phyloP scores from a whole-genome alignment of 2,329 filamentous ascomycete genomes.

The Alternaria gansuensis region DNA sequence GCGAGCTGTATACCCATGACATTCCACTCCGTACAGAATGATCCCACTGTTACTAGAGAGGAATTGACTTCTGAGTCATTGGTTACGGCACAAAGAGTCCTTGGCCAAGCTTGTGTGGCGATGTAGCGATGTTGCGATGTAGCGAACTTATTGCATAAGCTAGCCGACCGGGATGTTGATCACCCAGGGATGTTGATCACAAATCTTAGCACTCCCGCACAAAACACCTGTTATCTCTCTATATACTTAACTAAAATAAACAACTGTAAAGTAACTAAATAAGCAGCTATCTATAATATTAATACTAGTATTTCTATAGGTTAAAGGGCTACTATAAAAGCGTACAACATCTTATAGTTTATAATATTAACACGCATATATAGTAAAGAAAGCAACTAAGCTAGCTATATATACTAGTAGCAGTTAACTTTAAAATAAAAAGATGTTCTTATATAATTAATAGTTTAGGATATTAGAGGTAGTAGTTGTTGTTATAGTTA shows the following conservation, averaged over 20 bases:
- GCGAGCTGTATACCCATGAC: neutral
- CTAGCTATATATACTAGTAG: no score
- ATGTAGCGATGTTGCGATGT: neutral
- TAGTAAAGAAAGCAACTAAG: no score
- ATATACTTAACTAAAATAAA: neutral
- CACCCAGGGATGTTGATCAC: no score
- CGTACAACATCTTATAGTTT: no score
- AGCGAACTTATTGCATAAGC: neutral
- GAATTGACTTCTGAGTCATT: neutral
- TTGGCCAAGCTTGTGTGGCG: neutral
- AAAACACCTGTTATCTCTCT: neutral
- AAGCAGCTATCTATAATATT: conserved; percentile 5
- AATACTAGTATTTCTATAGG: neutral
- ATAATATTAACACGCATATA: no score
- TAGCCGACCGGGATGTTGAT: no score
- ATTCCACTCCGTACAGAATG: neutral
- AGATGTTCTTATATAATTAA: no score
- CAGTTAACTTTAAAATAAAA: neutral
- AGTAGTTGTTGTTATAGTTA: no score
- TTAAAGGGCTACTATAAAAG: neutral
- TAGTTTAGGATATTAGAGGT: no score
- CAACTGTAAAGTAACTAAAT: neutral
- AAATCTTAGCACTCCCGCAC: no score
- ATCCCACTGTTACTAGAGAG: neutral
- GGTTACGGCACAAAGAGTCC: neutral